Base-by-base conservation (phyloP, 2,329 filamentous ascomycete species). In the Phoma sp. region DNA sequence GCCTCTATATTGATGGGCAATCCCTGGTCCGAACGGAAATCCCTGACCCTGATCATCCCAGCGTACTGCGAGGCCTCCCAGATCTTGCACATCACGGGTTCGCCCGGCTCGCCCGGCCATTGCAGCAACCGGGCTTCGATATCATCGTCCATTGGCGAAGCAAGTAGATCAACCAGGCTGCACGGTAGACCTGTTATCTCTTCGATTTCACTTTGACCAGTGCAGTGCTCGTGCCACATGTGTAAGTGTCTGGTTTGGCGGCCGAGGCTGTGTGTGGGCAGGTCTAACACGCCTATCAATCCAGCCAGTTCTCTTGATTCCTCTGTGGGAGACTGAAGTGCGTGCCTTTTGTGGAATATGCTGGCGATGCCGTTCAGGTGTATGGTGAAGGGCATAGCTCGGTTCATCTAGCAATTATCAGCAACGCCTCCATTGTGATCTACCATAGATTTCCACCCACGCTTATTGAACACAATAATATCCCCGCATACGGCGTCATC, bases 351-450 rank as follows among this genome's bases (percentile, higher is more conserved):
- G 3, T 47, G 47, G 20, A 56, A 51, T 21, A 56, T 52, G 20
- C 34, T 38, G 14, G 53, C 53, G 2, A 56, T 51, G 12, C 53
- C 53, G 6, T 52, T 52, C 3, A 56, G n/a, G 23, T 56, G 47
- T 26, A 52, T 56, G 20, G 34, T 56, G 20, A 46, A 56, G 2
- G 53, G 53, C 42, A 56, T 53, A 30, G 48, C 53, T 26, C 48
- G 53, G 14, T 48, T 47, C 53, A 56, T 53, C 53, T 52, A 11
- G 12, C 11, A 2, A 11, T 14, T 18, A n/a, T 48, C 17, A 52
- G 30, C 20, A 29, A 18, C 26, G 14, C 23, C 17, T 21, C 11
- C 17, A 23, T 12, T 15, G 9, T 3, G 6, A 30, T 15, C 7
- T 28, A 14, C n/a, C 23, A 14, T 3, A 17, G 12, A 10, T 10